These are phyloP conservation scores for Nemophila menziesii DNA, from an alignment of 257 asterid genomes.

Conservation along the genomic window DNA sequence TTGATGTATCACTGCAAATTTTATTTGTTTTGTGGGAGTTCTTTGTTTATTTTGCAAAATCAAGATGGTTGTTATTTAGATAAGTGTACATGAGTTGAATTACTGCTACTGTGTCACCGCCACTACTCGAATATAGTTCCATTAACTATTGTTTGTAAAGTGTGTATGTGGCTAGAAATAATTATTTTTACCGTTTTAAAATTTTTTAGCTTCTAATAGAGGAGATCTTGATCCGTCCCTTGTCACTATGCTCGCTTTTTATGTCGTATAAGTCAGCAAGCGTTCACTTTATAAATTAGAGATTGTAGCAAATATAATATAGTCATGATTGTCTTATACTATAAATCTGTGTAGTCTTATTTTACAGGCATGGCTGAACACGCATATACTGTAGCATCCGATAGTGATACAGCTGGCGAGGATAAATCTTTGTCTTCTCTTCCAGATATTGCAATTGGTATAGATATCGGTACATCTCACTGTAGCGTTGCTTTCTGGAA, in stretches of 20 bases:
- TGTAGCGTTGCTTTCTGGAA: slow-evolving; percentile 78
- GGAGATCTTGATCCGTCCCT: too few species aligned
- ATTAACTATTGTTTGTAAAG: too few species aligned
- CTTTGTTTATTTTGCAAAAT: not conserved
- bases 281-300: too few species aligned
- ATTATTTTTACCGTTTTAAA: too few species aligned
- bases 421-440: slow-evolving; percentile 39
- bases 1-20: not conserved
- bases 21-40: not conserved
- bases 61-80: not conserved
- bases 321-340: not conserved
- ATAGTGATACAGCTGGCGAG: slow-evolving; percentile 70
- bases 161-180: too few species aligned
- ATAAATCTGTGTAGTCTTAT: not conserved
- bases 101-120: too few species aligned
- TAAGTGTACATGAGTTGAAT: too few species aligned
- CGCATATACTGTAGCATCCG: slow-evolving; percentile 77
- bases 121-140: too few species aligned
- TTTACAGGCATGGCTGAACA: slow-evolving; percentile 57
- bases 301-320: too few species aligned
- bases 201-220: too few species aligned
- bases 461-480: slow-evolving; percentile 86
- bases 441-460: slow-evolving; percentile 63
- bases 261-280: too few species aligned
- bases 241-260: too few species aligned